Conservation (phyloP, 2,329 filamentous ascomycete species). For the Alternaria triticimaculans region DNA sequence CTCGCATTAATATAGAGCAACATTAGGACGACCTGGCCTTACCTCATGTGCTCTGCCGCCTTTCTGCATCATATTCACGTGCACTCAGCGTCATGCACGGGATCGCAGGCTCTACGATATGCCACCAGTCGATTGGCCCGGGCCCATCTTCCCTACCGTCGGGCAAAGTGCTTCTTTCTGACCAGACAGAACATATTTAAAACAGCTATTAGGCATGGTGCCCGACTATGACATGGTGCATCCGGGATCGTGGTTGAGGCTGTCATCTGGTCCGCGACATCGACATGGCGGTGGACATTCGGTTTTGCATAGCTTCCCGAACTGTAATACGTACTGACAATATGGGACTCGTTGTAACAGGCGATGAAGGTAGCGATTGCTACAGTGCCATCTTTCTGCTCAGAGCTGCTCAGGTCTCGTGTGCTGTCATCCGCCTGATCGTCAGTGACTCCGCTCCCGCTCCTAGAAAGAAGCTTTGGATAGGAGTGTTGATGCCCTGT, state of each 20-base stretch:
- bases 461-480: not conserved
- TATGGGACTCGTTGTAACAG: not conserved
- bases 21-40: conserved; percentile 11
- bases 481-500: not conserved
- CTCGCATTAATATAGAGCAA: conserved; percentile 30
- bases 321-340: not conserved
- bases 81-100: not conserved
- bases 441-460: not conserved
- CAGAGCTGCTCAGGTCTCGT: not conserved
- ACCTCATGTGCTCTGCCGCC: conserved; percentile 1
- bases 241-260: not conserved
- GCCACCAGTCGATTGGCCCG: not conserved
- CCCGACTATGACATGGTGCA: not conserved
- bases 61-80: conserved; percentile 1
- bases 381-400: not conserved
- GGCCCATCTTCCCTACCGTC: not conserved
- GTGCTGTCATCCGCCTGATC: not conserved
- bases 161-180: not conserved
- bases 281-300: not conserved
- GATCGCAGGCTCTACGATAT: not conserved
- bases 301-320: not conserved
- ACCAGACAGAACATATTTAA: not conserved
- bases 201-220: not conserved
- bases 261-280: not conserved
- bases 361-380: not conserved